Evolutionary conservation across 805 yeast species (phyloP).

Genomic region (Blastobotrys americana): DNA sequence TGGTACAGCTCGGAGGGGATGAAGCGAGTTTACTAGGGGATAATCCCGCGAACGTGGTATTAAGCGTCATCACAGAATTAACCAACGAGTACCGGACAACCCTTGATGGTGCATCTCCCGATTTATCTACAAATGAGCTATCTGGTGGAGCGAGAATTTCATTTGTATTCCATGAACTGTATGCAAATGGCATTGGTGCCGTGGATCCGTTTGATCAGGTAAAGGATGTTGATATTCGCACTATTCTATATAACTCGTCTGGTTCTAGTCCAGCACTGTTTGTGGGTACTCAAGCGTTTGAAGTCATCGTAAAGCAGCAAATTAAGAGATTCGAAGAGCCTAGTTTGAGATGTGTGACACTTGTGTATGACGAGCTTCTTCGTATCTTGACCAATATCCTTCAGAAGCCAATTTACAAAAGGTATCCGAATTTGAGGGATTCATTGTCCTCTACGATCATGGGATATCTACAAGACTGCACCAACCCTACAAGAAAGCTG

Average conservation of each 20-base stretch:
- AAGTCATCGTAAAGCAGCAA: slow-evolving; percentile 89
- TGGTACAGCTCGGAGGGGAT: slow-evolving; percentile 79
- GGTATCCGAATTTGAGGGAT: slow-evolving; percentile 89
- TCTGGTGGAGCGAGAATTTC: slow-evolving; percentile 98
- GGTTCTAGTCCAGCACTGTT: slow-evolving; percentile 95
- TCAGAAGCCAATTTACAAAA: slow-evolving; percentile 69
- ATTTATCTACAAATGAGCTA: slow-evolving; percentile 78
- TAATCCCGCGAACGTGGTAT: slow-evolving; percentile 79
- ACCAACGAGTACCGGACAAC: slow-evolving; percentile 86
- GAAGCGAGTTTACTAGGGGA: slow-evolving; percentile 58
- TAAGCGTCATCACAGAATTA: slow-evolving; percentile 87
- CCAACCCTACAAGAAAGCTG: slow-evolving; percentile 78
- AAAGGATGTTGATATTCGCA: slow-evolving; percentile 90
- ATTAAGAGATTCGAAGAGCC: slow-evolving; percentile 94
- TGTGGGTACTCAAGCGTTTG: slow-evolving; percentile 96
- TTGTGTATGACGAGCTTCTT: slow-evolving; percentile 90
- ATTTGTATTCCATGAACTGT: slow-evolving; percentile 94
- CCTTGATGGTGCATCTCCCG: slow-evolving; percentile 87
- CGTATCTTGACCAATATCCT: slow-evolving; percentile 81
- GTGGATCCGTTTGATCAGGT: slow-evolving; percentile 95
- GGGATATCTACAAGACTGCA: slow-evolving; percentile 68
- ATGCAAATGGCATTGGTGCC: slow-evolving; percentile 83
- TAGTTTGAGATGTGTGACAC: slow-evolving; percentile 73
- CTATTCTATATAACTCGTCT: slow-evolving; percentile 92
- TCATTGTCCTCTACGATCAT: slow-evolving; percentile 74